phyloP scores from a whole-genome alignment of 1,284 basidiomycete species.

The Melampsora americana region DNA sequence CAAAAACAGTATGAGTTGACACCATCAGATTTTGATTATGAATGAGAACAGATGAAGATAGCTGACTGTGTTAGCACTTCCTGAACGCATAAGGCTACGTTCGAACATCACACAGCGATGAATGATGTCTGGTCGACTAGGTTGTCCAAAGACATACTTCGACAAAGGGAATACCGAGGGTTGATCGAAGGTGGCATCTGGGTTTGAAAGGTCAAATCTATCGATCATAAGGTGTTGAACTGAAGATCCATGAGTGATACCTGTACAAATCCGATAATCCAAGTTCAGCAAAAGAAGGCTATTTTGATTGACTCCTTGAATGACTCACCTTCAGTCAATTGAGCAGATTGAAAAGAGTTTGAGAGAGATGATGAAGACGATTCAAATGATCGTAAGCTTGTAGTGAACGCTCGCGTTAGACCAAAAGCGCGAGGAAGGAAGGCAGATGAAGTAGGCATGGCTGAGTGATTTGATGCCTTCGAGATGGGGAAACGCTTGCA shows the following conservation, averaged over 20 bases:
- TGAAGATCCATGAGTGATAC: constrained; percentile 34
- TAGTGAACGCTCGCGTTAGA: not conserved
- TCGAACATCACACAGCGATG: constrained; percentile 89
- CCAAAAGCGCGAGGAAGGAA: not conserved
- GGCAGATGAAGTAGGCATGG: not conserved
- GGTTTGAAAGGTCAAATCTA: constrained; percentile 20
- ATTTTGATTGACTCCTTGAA: not conserved
- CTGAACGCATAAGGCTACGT: constrained; percentile 79
- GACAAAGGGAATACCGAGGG: constrained; percentile 69
- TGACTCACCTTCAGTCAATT: not conserved
- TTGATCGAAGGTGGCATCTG: constrained; percentile 44
- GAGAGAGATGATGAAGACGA: not conserved
- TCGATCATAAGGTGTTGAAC: constrained; percentile 31
- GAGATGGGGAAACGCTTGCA: no score
- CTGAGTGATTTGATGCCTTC: no score
- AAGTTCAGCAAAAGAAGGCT: not conserved
- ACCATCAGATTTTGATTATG: not conserved
- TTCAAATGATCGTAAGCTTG: not conserved
- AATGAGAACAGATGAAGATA: not conserved
- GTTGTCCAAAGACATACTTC: constrained; percentile 77
- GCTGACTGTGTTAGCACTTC: constrained; percentile 69
- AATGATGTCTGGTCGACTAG: constrained; percentile 83
- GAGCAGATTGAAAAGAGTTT: not conserved
- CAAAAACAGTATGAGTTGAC: not conserved
- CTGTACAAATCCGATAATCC: not conserved